Base-by-base conservation (phyloP, 371 early-diverging fungal species). In the Apophysomyces elegans region DNA sequence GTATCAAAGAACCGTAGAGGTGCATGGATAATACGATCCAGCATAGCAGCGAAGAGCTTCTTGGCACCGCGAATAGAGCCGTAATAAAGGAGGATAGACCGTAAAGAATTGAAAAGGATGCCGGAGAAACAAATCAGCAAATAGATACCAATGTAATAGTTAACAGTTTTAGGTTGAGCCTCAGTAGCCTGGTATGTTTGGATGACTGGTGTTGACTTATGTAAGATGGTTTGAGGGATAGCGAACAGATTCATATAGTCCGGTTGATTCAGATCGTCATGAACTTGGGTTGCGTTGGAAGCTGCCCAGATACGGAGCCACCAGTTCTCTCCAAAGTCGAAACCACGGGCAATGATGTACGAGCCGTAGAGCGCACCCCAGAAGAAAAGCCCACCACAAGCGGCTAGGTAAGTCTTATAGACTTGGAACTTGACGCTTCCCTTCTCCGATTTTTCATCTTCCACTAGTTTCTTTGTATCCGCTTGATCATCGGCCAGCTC, bases 1-100 rank as follows among this genome's bases (percentile, higher is more conserved):
- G 84, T 88, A 59, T 97, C 96, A 71, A 95, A 95, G 83, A 96
- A 96, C 7, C 90, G 82, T 64, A 95, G 79, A 18, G 86, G 88
- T 1, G 93, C 92, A 58, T 83, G 86, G 7, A 89, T 74, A 14
- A 93, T 81, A 5, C 87, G 72, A 45, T 79, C 56, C 26, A 93
- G 73, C 35, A 90, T 66, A 38, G 76, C 71, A 58, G 76, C 62
- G 65, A 89, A 89, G 16, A 91, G 58, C 0, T 58, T 62, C 14
- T 81, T 78, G 6, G 88, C 85, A 45, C 89, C 90, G 16, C 86
- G 81, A 36, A 91, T 67, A 1, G 86, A 80, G 1, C 91, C 88
- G 64, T 68, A 73, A 18, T 65, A 72, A 21, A 74, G 66, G 7
- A 78, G n/a, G 13, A 69, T 58, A 21, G 64, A 71, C 26, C 90